Evolutionary conservation across 257 asterid species (phyloP).

Genomic region (Nemophila menziesii): DNA sequence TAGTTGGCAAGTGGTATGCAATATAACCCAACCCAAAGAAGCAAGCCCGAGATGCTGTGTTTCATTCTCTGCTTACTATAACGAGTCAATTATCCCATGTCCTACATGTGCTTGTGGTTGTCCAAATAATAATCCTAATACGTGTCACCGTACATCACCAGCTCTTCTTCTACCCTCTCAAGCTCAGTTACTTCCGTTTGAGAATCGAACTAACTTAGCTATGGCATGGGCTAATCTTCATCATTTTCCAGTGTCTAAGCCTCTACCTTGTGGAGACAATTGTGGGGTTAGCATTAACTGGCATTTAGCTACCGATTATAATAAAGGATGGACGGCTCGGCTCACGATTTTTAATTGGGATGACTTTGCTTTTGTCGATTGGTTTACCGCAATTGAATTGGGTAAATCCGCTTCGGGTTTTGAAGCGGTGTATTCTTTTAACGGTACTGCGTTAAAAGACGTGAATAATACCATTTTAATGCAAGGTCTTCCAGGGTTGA

Average conservation of each 20-base stretch:
- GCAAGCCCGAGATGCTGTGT: conserved; percentile 80
- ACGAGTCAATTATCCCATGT: conserved; percentile 83
- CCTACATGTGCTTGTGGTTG: conserved; percentile 90
- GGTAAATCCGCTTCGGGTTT: conserved; percentile 51
- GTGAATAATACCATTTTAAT: conserved; percentile 60
- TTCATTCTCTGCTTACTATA: conserved; percentile 81
- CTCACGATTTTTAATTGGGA: conserved; percentile 91
- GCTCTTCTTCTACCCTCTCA: conserved; percentile 82
- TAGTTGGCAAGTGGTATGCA: conserved; percentile 94
- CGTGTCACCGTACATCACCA: conserved; percentile 46
- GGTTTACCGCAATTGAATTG: conserved; percentile 77
- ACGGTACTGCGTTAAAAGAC: conserved; percentile 44
- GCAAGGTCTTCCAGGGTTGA: conserved; percentile 72
- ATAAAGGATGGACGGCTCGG: conserved; percentile 90
- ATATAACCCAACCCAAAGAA: conserved; percentile 53
- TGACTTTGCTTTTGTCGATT: conserved; percentile 43
- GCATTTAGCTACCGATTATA: conserved; percentile 71
- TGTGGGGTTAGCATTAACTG: conserved; percentile 90
- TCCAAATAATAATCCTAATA: conserved; percentile 17
- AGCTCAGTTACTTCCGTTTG: conserved; percentile 68
- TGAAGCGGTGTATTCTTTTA: conserved; percentile 73
- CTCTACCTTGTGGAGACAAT: conserved; percentile 69
- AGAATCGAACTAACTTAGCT: conserved; percentile 43
- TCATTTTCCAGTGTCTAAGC: conserved; percentile 51
- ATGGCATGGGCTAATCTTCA: conserved; percentile 73